Evolutionary conservation across 2,329 filamentous ascomycete genomes (phyloP).

Genomic region (Colletotrichum agaves): DNA sequence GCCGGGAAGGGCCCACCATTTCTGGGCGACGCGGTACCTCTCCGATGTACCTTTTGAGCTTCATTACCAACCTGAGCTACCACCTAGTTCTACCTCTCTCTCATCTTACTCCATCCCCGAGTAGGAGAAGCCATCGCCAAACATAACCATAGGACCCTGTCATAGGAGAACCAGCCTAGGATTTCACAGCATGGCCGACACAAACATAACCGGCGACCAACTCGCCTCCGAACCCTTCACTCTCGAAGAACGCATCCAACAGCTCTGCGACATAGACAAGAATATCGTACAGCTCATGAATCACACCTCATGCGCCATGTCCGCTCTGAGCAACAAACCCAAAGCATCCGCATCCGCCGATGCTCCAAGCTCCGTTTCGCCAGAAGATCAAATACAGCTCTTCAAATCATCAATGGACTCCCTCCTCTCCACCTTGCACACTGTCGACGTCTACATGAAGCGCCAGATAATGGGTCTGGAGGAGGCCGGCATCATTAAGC

Average conservation of each 20-base stretch:
- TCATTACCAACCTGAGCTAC: not conserved
- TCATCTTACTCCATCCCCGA: not conserved
- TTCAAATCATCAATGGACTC: slow-evolving; percentile 70
- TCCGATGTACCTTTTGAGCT: slow-evolving; percentile 12
- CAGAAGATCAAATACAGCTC: slow-evolving; percentile 56
- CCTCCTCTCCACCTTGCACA: slow-evolving; percentile 79
- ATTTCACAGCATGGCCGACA: slow-evolving; percentile 27
- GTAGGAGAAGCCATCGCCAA: too few species aligned
- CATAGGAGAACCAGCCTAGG: too few species aligned
- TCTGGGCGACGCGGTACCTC: slow-evolving; percentile 12
- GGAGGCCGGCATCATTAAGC: slow-evolving; percentile 79
- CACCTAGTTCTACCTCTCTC: not conserved
- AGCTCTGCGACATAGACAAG: slow-evolving; percentile 82
- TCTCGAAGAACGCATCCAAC: slow-evolving; percentile 80
- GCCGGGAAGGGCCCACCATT: not conserved
- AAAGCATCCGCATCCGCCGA: slow-evolving; percentile 46
- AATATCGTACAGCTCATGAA: slow-evolving; percentile 55
- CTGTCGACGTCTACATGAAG: slow-evolving; percentile 78
- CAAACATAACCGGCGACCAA: slow-evolving; percentile 38
- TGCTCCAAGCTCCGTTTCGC: not conserved
- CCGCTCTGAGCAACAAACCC: slow-evolving; percentile 57
- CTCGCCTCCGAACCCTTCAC: slow-evolving; percentile 67
- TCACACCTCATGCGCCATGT: slow-evolving; percentile 59
- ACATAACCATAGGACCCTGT: not conserved
- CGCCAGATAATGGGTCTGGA: slow-evolving; percentile 83